Percentiles rank a stretch among this genome's conserved stretches.
Conservation (phyloP, 2,329 filamentous ascomycete genomes). For the Coniochaeta pulveracea region DNA sequence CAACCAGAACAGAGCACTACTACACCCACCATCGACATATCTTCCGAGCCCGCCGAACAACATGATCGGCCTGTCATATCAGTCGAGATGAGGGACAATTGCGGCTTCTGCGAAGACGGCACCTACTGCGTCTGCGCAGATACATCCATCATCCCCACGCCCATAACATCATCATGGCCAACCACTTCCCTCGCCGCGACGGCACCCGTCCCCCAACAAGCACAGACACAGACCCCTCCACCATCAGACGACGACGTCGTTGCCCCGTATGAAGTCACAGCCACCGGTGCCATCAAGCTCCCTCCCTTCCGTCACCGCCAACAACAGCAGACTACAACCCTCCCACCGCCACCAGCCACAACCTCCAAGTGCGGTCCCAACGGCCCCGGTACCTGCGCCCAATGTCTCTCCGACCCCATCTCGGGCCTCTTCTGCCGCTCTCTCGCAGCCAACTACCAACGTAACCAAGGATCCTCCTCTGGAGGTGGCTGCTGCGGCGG, state of each 20-base stretch:
- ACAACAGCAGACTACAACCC: not conserved
- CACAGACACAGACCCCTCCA: slow-evolving; percentile 46
- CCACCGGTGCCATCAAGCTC: slow-evolving; percentile 49
- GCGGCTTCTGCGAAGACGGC: slow-evolving; percentile 74
- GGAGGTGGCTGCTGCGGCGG: slow-evolving; percentile 46
- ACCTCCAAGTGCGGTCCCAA: slow-evolving; percentile 40
- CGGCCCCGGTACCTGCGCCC: slow-evolving; percentile 67
- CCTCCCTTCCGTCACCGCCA: slow-evolving; percentile 26
- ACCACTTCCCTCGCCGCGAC: slow-evolving; percentile 24
- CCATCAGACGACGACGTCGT: slow-evolving; percentile 50
- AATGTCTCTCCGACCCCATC: slow-evolving; percentile 67
- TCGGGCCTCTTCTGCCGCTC: slow-evolving; percentile 77
- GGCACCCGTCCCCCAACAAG: slow-evolving; percentile 25
- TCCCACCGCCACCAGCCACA: not conserved
- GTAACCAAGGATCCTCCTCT: slow-evolving; percentile 13
- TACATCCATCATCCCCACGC: slow-evolving; percentile 10
- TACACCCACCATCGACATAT: slow-evolving; percentile 1
- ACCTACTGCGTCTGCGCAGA: slow-evolving; percentile 78
- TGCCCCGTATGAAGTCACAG: slow-evolving; percentile 42
- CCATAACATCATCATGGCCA: slow-evolving; percentile 6
- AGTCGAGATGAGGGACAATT: slow-evolving; percentile 51
- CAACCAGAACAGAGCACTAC: slow-evolving; percentile 15
- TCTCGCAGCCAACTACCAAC: slow-evolving; percentile 54
- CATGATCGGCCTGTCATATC: slow-evolving; percentile 20
- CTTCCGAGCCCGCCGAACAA: slow-evolving; percentile 13